Evolutionary conservation across 148 eudicot species (phyloP), one percentile per base, ranked within the genome.

Genomic region (Cornus florida): DNA sequence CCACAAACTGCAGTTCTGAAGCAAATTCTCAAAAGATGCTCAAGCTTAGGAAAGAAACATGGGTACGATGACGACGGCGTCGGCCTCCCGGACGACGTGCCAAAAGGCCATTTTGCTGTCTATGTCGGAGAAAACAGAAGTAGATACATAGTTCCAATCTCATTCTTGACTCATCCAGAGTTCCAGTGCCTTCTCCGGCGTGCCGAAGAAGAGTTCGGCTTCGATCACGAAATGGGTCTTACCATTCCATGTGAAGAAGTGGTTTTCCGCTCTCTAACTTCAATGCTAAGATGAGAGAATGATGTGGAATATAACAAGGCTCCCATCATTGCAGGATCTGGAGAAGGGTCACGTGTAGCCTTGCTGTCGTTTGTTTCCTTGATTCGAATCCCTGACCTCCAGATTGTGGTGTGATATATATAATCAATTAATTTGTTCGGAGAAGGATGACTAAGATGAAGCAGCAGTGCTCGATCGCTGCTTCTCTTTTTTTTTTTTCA

Each of bases 161-260:
- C 95, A 6, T 91, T 89, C 75, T 60, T 94, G 10, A 81, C 83
- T 16, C 91, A 90, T 67, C 98, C 97, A 0, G 86, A 91, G 69
- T 94, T 94, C 62, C 98, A 91, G 41, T 73, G 85, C 82, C 88
- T 94, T 14, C 95, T 94, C 53, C 90, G 69, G 10, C 85, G 81
- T 13, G 97, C 97, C 6, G 98, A 92, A 68, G 97, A 94, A 60
- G 98, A 92, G 82, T 94, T 94, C 32, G 98, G 98, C 0, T 94
- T 94, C 77, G 86, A 86, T 80, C 95, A 94, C 66, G 87, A 89
- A 3, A 94, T 89, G 92, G 98, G 98, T 10, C 88, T 94, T 74
- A 94, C 94, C 1, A 86, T 94, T 72, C 98, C 98, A 24, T 94
- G 97, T 69, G 97, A 94, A 88, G 97, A 94, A 81, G 91, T 84